phyloP scores from a whole-genome alignment of 2,329 filamentous ascomycete species.

The Diplodia intermedia region DNA sequence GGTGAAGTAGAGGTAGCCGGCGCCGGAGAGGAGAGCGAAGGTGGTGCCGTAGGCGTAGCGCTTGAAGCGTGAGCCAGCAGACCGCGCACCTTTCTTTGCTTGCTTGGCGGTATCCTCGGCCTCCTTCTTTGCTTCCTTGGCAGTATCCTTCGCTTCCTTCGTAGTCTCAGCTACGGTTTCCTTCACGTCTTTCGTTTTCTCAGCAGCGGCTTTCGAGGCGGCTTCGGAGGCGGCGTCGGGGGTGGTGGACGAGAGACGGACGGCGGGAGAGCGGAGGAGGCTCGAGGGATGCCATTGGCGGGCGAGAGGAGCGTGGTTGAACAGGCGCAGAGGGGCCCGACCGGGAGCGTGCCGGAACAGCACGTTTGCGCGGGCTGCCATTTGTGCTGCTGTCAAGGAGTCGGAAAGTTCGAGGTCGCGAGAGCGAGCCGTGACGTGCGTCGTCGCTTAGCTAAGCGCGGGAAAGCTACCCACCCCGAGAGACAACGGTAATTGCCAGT shows the following conservation, averaged over 20 bases:
- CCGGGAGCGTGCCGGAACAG: slow-evolving; percentile 21
- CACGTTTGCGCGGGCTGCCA: slow-evolving; percentile 26
- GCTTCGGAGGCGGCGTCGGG: slow-evolving; percentile 4
- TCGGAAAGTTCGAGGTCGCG: not conserved
- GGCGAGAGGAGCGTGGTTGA: not conserved
- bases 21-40: slow-evolving; percentile 55
- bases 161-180: slow-evolving; percentile 6
- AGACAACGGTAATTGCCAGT: not conserved
- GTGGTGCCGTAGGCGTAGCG: slow-evolving; percentile 63
- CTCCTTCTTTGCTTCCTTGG: slow-evolving; percentile 35
- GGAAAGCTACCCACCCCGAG: not conserved
- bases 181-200: slow-evolving; percentile 38
- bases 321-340: slow-evolving; percentile 15
- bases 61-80: slow-evolving; percentile 54
- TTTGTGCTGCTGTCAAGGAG: slow-evolving; percentile 20
- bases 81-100: slow-evolving; percentile 41
- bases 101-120: slow-evolving; percentile 37
- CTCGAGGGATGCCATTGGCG: slow-evolving; percentile 25
- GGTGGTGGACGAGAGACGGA: slow-evolving; percentile 18
- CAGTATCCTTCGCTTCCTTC: slow-evolving; percentile 5
- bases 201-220: slow-evolving; percentile 28
- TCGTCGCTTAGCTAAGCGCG: slow-evolving; percentile 6
- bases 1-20: slow-evolving; percentile 60
- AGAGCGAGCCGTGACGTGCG: slow-evolving; percentile 1
- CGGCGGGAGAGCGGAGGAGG: not conserved